phyloP scores from a whole-genome alignment of 1,139 yeast species.

The Geotrichum europaeum region DNA sequence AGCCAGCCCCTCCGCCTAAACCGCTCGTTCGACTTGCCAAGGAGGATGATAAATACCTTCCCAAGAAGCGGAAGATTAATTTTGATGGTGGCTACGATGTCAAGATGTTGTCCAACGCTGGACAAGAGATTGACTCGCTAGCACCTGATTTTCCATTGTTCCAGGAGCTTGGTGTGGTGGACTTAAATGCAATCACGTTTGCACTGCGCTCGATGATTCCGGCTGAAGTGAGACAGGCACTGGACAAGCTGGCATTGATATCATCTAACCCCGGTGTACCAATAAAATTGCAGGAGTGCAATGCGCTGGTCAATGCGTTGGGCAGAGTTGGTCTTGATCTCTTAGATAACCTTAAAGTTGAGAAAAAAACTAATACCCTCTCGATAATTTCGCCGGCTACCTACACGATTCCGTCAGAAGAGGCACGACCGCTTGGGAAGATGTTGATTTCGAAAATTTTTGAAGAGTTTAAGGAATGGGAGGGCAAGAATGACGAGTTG shows the following conservation, averaged over 20 bases:
- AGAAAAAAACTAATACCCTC: slow-evolving; percentile 1
- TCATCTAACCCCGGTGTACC: slow-evolving; percentile 70
- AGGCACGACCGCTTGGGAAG: neutral
- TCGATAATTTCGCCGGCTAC: neutral
- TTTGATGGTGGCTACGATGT: slow-evolving; percentile 64
- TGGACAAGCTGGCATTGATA: slow-evolving; percentile 74
- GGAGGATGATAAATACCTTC: slow-evolving; percentile 48
- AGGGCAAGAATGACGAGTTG: slow-evolving; percentile 26
- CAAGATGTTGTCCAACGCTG: slow-evolving; percentile 58
- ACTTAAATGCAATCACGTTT: slow-evolving; percentile 75
- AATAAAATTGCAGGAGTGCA: slow-evolving; percentile 57
- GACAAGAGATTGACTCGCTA: slow-evolving; percentile 73
- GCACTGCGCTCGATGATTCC: slow-evolving; percentile 54
- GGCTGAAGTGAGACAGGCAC: slow-evolving; percentile 66
- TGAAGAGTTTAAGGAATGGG: slow-evolving; percentile 39
- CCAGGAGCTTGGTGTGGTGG: slow-evolving; percentile 81
- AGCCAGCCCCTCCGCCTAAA: slow-evolving; percentile 15
- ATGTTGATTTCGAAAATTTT: slow-evolving; percentile 50
- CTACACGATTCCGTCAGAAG: slow-evolving; percentile 2
- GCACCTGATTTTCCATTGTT: slow-evolving; percentile 84
- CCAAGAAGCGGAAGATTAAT: slow-evolving; percentile 52
- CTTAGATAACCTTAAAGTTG: slow-evolving; percentile 4
- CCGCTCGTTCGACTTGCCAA: slow-evolving; percentile 21
- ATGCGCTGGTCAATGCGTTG: slow-evolving; percentile 30
- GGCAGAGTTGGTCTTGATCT: slow-evolving; percentile 25